phyloP scores from a whole-genome alignment of 2,329 filamentous ascomycete species.

The Harringtonia lauricola region DNA sequence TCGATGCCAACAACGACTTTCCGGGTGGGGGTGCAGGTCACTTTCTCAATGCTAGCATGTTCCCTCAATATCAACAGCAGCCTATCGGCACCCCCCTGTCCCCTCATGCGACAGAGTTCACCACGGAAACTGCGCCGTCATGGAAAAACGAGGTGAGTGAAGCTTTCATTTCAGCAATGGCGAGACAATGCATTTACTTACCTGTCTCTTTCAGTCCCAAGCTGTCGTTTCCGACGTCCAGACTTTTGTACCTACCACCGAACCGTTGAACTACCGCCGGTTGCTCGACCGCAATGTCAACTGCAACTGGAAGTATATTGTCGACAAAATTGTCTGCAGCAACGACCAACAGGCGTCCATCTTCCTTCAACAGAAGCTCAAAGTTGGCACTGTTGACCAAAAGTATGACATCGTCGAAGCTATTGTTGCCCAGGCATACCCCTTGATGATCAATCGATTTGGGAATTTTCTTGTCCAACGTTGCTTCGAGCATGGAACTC shows the following conservation, averaged over 20 bases:
- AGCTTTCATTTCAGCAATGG: neutral
- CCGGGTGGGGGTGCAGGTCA: conserved; percentile 13
- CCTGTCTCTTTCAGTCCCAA: conserved; percentile 18
- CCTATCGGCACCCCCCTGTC: conserved; percentile 56
- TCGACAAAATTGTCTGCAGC: conserved; percentile 98
- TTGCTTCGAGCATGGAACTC: conserved; percentile 95
- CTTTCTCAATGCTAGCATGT: conserved; percentile 28
- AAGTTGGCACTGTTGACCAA: conserved; percentile 87
- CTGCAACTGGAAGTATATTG: conserved; percentile 99
- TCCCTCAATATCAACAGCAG: conserved; percentile 40
- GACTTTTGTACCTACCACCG: conserved; percentile 75
- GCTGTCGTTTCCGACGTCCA: conserved; percentile 44
- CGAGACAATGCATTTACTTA: neutral
- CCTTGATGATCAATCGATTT: conserved; percentile 96
- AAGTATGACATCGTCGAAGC: conserved; percentile 96
- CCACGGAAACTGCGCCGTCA: conserved; percentile 32
- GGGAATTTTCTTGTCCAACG: conserved; percentile 97
- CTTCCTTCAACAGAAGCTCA: conserved; percentile 97
- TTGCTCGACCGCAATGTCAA: conserved; percentile 91
- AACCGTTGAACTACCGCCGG: conserved; percentile 92
- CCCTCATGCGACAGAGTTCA: conserved; percentile 66
- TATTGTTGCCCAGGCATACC: conserved; percentile 89
- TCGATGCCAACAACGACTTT: conserved; percentile 17
- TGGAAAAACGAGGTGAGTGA: conserved; percentile 48
- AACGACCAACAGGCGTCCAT: conserved; percentile 99